Percentiles rank a stretch among this genome's conserved stretches.
phyloP scores from a whole-genome alignment of 1,139 yeast genomes.

The Zygosaccharomyces pseudobailii region DNA sequence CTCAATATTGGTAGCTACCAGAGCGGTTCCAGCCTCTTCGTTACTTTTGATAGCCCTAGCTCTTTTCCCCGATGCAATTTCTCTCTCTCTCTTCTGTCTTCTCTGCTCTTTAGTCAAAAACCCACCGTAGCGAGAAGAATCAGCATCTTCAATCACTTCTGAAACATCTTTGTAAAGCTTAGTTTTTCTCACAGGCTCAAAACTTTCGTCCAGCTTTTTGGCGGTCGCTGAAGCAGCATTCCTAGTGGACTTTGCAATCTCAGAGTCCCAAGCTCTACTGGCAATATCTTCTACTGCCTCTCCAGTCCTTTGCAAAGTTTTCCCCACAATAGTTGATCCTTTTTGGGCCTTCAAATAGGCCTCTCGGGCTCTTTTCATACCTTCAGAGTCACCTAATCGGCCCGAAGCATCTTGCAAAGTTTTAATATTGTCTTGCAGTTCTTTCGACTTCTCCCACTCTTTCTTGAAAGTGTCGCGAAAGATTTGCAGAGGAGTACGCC shows the following conservation, averaged over 20 bases:
- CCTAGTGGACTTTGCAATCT: slow-evolving; percentile 84
- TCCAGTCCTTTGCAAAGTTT: slow-evolving; percentile 85
- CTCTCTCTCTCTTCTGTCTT: slow-evolving; percentile 65
- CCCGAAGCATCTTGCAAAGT: slow-evolving; percentile 97
- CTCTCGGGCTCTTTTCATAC: slow-evolving; percentile 87
- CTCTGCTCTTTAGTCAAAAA: slow-evolving; percentile 84
- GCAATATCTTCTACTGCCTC: slow-evolving; percentile 90
- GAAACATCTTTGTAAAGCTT: slow-evolving; percentile 84
- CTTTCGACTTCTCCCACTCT: slow-evolving; percentile 88
- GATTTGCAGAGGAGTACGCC: slow-evolving; percentile 81
- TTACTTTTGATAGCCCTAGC: slow-evolving; percentile 68
- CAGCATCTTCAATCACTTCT: slow-evolving; percentile 88
- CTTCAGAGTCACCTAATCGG: slow-evolving; percentile 87
- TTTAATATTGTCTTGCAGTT: slow-evolving; percentile 86
- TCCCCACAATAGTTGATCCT: slow-evolving; percentile 76
- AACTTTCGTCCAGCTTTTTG: slow-evolving; percentile 69
- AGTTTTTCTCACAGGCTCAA: slow-evolving; percentile 92
- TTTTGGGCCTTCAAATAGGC: slow-evolving; percentile 85
- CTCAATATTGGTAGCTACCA: slow-evolving; percentile 80
- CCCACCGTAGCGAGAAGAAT: slow-evolving; percentile 87
- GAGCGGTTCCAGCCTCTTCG: slow-evolving; percentile 80
- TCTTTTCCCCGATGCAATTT: slow-evolving; percentile 55
- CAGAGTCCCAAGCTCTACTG: slow-evolving; percentile 92
- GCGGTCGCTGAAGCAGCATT: slow-evolving; percentile 77
- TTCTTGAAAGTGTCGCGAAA: slow-evolving; percentile 86